Evolutionary conservation across 2,329 filamentous ascomycete genomes (phyloP), one percentile per base, ranked within the genome.

Genomic region (Xylaria sp.): DNA sequence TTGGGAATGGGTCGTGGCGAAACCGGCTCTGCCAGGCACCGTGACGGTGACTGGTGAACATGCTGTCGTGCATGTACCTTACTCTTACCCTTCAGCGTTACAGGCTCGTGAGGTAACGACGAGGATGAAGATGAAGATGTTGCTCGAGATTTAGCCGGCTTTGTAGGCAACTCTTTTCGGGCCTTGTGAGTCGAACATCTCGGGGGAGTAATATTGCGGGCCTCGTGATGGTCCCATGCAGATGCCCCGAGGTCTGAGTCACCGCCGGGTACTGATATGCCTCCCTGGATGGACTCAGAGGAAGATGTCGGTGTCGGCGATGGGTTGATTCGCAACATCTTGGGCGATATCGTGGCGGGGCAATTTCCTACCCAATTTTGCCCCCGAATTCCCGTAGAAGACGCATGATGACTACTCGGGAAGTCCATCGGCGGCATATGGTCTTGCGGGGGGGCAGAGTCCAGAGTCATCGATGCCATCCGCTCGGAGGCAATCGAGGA

Each of bases 261-360:
- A n/a, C 60, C 57, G 8, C 59, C 25, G 19, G 51, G 44, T 25
- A 44, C 8, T 17, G 31, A 7, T 29, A 69, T 54, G 35, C 44
- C 61, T 51, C 63, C 62, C 19, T 66, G 67, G 5, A 67, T 57
- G 13, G 70, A 72, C 53, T 73, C 70, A 5, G 67, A 67, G n/a
- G 71, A 73, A 2, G 70, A 69, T 17, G 63, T 66, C 17, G 68
- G 71, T 7, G 72, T 72, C 9, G 71, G 72, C 8, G 72, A 72
- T 13, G 70, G 71, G n/a, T 71, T 64, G 35, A 73, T 69, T 33
- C 66, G 67, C 53, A 73, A 46, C 66, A 71, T 68, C 57, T 70
- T 71, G 8, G 72, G 72, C 17, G 72, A 72, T 41, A 73, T 71
- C 9, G 72, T 73, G 9, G 70, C 54, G 17, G 70, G 66, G 41